Base-by-base conservation (phyloP, 331 rosid species). In the Erythrophleum ivorense region DNA sequence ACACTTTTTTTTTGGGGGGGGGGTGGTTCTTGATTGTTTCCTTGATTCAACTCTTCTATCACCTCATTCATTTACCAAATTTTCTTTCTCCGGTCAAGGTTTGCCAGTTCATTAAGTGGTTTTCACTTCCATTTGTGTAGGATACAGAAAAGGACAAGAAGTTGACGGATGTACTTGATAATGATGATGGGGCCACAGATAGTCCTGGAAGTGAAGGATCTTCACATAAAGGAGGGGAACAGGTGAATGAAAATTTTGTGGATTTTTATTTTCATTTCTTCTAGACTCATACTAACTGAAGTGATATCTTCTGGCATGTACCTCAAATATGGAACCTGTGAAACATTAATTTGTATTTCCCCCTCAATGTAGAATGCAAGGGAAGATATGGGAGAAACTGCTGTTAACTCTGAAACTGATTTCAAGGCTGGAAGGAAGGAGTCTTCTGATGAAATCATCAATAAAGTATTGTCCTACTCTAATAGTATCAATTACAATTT, bases 121-220 rank as follows among this genome's bases (percentile, higher is more conserved):
- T 79, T 85, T 85, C 77, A 84, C 77, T 71, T 78, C 85, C 75
- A 63, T 46, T 91, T 82, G 84, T 78, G 55, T 84, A 91, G 98
- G 94, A 85, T 86, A 82, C 50, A 78, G 80, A 68, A 33, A 85
- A 67, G 64, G 83, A 74, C 59, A 83, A 74, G 59, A 74, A 82
- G 57, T 55, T 82, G 71, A 80, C 59, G 50, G 85, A 77, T 60
- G 85, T 81, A 83, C 87, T 77, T 86, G 91, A 87, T 78, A 48
- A 71, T 69, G n/a, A 54, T 81, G 81, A 38, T 72, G 77, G 76
- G 53, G 78, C 82, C 71, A 70, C 82, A n/a, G 73, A 77, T 67
- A 46, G 65, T 82, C 57, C 74, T 74, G 79, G 53, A 69, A 87
- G 66, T 74, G 84, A 78, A 78, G 82, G 80, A 62, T 81, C 87